A percentile compares a stretch with the other conserved stretches of the same genome.
These are phyloP conservation scores for Claviceps maximensis DNA, from an alignment of 2,329 filamentous ascomycete species.

Conservation along the genomic window DNA sequence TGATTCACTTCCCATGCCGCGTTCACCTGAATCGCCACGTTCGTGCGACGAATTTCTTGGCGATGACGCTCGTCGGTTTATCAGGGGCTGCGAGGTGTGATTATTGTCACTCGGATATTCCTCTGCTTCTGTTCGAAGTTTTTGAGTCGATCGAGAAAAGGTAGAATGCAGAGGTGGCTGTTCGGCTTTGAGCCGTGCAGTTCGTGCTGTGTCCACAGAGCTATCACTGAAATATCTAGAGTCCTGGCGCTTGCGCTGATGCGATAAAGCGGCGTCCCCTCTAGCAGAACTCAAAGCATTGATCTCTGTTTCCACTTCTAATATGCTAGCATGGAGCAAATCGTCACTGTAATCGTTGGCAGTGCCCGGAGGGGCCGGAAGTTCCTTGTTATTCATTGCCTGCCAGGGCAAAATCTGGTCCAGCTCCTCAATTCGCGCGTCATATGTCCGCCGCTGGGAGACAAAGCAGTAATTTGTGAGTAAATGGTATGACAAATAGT, in stretches of 20 bases:
- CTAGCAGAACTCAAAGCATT: slow-evolving; percentile 24
- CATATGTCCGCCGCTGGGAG: slow-evolving; percentile 70
- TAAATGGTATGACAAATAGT: background rate
- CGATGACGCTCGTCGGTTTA: slow-evolving; percentile 46
- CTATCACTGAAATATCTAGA: slow-evolving; percentile 12
- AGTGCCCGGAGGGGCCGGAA: slow-evolving; percentile 59
- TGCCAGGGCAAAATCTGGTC: slow-evolving; percentile 52
- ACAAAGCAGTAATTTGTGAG: background rate
- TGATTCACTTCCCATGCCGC: slow-evolving; percentile 3
- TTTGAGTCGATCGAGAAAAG: slow-evolving; percentile 36
- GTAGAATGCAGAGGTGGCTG: slow-evolving; percentile 33
- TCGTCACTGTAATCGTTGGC: slow-evolving; percentile 11
- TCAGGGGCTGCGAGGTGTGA: slow-evolving; percentile 60
- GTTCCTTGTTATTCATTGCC: slow-evolving; percentile 51
- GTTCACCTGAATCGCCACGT: slow-evolving; percentile 6
- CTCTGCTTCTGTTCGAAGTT: slow-evolving; percentile 16
- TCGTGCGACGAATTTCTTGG: slow-evolving; percentile 15
- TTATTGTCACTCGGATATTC: slow-evolving; percentile 32
- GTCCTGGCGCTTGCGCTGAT: slow-evolving; percentile 10
- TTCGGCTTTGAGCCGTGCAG: background rate
- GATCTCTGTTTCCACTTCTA: slow-evolving; percentile 1
- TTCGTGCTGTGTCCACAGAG: slow-evolving; percentile 12
- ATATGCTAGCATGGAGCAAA: slow-evolving; percentile 1
- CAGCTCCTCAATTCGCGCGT: slow-evolving; percentile 76
- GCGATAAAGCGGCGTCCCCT: slow-evolving; percentile 11